A percentile compares a stretch with the other conserved stretches of the same genome.
These are phyloP conservation scores for Penicillium pulvis DNA, from an alignment of 495 filamentous ascomycete species.

Conservation along the genomic window DNA sequence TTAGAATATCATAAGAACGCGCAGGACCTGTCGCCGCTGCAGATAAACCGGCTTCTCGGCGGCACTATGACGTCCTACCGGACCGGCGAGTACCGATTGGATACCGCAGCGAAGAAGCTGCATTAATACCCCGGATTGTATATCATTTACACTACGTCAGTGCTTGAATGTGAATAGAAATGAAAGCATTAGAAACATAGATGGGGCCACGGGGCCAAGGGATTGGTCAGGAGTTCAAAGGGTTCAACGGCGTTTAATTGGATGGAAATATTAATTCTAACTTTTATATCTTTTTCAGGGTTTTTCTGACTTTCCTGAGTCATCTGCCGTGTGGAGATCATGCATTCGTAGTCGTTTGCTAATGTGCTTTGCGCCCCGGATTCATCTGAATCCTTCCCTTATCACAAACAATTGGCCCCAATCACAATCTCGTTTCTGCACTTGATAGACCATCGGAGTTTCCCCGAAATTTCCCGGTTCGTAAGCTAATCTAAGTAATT, in stretches of 20 bases:
- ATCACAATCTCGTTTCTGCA: not conserved
- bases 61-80: constrained; percentile 35
- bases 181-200: not conserved
- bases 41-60: constrained; percentile 38
- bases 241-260: not conserved
- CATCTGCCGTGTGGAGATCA: not conserved
- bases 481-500: not conserved
- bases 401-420: not conserved
- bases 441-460: not conserved
- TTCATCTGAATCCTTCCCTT: not conserved
- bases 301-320: not conserved
- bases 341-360: not conserved
- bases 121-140: constrained; percentile 11
- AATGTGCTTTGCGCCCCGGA: not conserved
- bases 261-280: not conserved
- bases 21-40: constrained; percentile 14
- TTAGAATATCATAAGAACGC: constrained; percentile 32
- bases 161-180: not conserved
- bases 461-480: constrained; percentile 1
- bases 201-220: not conserved
- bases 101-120: not conserved
- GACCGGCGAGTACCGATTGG: constrained; percentile 12
- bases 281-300: not conserved
- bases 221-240: not conserved
- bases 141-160: not conserved